Base-by-base conservation (phyloP, 805 yeast species). In the Kodamaea neixiangensis region DNA sequence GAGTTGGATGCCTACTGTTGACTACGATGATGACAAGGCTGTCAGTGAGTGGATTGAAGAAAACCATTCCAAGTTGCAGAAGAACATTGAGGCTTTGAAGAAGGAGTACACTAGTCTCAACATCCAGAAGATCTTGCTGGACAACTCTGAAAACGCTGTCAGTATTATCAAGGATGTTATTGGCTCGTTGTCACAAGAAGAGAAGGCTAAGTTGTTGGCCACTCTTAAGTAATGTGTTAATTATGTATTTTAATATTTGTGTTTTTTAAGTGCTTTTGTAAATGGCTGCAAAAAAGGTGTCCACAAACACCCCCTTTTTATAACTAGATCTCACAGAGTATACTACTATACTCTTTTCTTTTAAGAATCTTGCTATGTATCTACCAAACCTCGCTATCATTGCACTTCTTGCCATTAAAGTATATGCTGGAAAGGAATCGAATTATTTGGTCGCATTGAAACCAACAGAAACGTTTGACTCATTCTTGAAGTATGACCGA, bases 1-100 rank as follows among this genome's bases (percentile, higher is more conserved):
- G 79, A 83, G 96, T 48, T 88, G 96, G 92, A 86, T 83, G 72
- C 89, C 96, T 48, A 76, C 84, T 41, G 79, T 87, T 53, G 86
- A 87, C 60, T 76, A 75, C 54, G 86, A 84, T 10, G 77, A 87
- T 59, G 97, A 93, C 68, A 77, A 78, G 63, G 87, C 79, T 31
- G 93, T 91, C 55, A 89, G 94, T 53, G 77, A 76, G 53, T 92
- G 92, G 91, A 86, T 90, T 60, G 97, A 90, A 71, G 85, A 82
- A 58, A 84, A 87, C 71, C 91, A 84, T 64, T 75, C 77, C 49
- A 66, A 77, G 51, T 76, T 89, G 54, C 86, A 86, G 54, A 72
- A 78, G 46, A 76, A 76, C 58, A 76, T 88, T 60, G 84, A 78
- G 63, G 80, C 80, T 55, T 75, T 88, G 71, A 85, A 83, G 72